A percentile compares a stretch with the other conserved stretches of the same genome.
phyloP scores from a whole-genome alignment of 768 basidiomycete species.

The Mrakia frigida region DNA sequence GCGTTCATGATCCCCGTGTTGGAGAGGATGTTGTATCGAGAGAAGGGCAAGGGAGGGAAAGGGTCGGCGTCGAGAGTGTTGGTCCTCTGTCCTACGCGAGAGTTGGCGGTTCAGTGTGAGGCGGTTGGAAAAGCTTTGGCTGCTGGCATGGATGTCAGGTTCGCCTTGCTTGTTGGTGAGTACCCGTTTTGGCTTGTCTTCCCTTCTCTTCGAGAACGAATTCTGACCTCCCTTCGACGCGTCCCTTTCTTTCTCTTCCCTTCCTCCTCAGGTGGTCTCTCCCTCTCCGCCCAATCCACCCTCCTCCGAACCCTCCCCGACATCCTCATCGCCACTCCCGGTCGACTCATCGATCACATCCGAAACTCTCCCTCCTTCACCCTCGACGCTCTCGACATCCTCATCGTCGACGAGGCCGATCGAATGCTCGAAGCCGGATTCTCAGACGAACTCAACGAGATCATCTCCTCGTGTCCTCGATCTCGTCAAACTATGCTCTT shows the following conservation, averaged over 20 bases:
- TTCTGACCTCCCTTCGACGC: not conserved
- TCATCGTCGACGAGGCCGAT: constrained; percentile 96
- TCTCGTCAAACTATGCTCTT: constrained; percentile 94
- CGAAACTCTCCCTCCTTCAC: constrained; percentile 91
- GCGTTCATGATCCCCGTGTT: constrained; percentile 90
- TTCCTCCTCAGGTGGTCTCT: constrained; percentile 67
- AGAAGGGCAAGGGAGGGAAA: constrained; percentile 78
- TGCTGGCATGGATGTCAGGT: constrained; percentile 64
- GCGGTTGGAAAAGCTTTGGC: constrained; percentile 83
- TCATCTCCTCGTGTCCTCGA: constrained; percentile 78
- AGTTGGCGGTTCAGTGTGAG: constrained; percentile 91
- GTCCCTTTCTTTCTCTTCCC: not conserved
- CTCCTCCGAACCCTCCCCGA: constrained; percentile 82
- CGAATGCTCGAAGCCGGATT: constrained; percentile 88
- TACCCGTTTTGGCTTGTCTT: not conserved
- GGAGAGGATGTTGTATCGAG: constrained; percentile 89
- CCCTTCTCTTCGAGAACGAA: not conserved
- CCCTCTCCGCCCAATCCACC: constrained; percentile 84
- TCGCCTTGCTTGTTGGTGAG: constrained; percentile 85
- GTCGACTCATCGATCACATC: constrained; percentile 94
- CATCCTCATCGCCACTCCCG: constrained; percentile 91
- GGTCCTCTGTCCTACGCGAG: constrained; percentile 87
- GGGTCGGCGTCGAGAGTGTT: constrained; percentile 66
- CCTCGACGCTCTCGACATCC: constrained; percentile 82
- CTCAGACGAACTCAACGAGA: constrained; percentile 87